A percentile compares a stretch with the other conserved stretches of the same genome.
phyloP scores from a whole-genome alignment of 2,329 filamentous ascomycete species.

The Cordyceps cicadae region DNA sequence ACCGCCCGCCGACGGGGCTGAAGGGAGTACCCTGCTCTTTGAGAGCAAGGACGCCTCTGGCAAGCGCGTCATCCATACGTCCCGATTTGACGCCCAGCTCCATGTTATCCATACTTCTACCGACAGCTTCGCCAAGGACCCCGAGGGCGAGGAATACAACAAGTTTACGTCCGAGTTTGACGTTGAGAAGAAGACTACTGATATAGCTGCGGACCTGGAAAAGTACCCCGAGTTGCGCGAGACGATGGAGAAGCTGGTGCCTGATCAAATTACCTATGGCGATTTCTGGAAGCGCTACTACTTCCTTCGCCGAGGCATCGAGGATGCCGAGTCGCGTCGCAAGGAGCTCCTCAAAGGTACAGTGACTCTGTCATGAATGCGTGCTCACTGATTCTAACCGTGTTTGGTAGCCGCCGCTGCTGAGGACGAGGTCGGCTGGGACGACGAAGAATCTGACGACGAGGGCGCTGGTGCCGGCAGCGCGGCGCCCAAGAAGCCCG shows the following conservation, averaged over 20 bases:
- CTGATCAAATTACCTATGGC: conserved; percentile 78
- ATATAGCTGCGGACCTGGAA: conserved; percentile 72
- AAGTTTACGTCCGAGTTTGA: conserved; percentile 68
- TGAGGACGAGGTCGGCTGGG: conserved; percentile 64
- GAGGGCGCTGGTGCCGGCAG: conserved; percentile 17
- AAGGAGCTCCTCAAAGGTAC: conserved; percentile 85
- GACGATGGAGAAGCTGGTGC: conserved; percentile 95
- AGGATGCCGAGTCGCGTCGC: conserved; percentile 82
- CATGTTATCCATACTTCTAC: conserved; percentile 86
- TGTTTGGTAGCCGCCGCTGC: conserved; percentile 51
- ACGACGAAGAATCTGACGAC: conserved; percentile 59
- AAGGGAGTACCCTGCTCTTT: conserved; percentile 65
- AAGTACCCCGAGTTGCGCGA: conserved; percentile 76
- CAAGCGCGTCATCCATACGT: conserved; percentile 90
- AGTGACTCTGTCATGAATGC: conserved; percentile 18
- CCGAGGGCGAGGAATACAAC: conserved; percentile 64
- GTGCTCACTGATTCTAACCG: conserved; percentile 12
- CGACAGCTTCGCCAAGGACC: conserved; percentile 77
- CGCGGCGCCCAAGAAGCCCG: conserved; percentile 30
- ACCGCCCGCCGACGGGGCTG: conserved; percentile 52
- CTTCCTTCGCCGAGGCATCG: conserved; percentile 84
- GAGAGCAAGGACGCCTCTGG: conserved; percentile 87
- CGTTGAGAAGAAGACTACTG: conserved; percentile 73
- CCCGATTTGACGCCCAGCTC: conserved; percentile 87
- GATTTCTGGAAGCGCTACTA: conserved; percentile 95